A percentile compares a stretch with the other conserved stretches of the same genome.
Conservation (phyloP, 805 yeast genomes). For the Candida nonsorbophila region DNA sequence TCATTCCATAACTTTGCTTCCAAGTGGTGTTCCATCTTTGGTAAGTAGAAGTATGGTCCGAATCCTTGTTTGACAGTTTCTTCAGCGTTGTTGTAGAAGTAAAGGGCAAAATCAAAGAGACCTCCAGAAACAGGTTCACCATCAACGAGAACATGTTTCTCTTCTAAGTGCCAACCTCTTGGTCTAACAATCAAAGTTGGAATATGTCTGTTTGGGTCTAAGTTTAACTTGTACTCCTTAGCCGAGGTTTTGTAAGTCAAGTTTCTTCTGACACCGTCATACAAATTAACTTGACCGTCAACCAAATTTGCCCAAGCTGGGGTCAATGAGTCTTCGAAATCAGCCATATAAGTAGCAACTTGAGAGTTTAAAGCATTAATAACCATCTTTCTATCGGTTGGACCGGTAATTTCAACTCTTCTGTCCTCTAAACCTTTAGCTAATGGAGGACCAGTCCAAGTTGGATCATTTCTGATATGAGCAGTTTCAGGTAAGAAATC, state of each 20-base stretch:
- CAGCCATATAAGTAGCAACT: constrained; percentile 82
- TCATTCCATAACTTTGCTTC: constrained; percentile 85
- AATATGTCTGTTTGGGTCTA: constrained; percentile 48
- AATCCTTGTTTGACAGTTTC: constrained; percentile 57
- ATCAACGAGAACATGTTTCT: constrained; percentile 64
- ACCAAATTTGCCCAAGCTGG: constrained; percentile 81
- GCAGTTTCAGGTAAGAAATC: constrained; percentile 66
- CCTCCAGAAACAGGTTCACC: constrained; percentile 77
- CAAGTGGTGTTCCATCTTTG: constrained; percentile 82
- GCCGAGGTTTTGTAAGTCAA: constrained; percentile 39
- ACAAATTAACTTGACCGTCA: constrained; percentile 76
- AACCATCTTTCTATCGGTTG: constrained; percentile 79
- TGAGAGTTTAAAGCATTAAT: constrained; percentile 74
- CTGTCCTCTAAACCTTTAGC: constrained; percentile 72
- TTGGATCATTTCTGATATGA: constrained; percentile 62
- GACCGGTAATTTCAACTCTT: constrained; percentile 81
- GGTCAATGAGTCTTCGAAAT: constrained; percentile 78
- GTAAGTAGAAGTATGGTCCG: constrained; percentile 79
- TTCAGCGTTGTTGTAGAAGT: constrained; percentile 70
- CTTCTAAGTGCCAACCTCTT: constrained; percentile 84
- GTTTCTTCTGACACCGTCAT: constrained; percentile 69
- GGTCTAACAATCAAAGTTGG: constrained; percentile 83
- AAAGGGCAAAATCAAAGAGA: constrained; percentile 72
- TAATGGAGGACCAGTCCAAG: constrained; percentile 70
- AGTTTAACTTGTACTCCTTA: constrained; percentile 40